phyloP scores from a whole-genome alignment of 495 filamentous ascomycete genomes.

The Xylaria sp. region DNA sequence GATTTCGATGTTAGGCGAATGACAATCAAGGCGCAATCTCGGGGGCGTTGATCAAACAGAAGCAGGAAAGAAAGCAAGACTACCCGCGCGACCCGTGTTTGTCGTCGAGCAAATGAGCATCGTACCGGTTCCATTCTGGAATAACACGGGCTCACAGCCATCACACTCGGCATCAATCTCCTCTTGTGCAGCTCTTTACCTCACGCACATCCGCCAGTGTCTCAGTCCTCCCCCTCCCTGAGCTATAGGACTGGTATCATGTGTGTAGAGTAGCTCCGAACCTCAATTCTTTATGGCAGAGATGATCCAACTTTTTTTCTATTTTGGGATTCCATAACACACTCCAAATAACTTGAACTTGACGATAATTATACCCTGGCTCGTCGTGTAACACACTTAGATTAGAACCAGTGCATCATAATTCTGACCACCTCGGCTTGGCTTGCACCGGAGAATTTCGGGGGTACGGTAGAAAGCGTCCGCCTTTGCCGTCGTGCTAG shows the following conservation, averaged over 20 bases:
- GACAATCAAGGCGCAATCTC: conserved; percentile 7
- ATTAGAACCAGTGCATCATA: conserved; percentile 1
- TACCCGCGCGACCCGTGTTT: conserved; percentile 22
- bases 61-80: conserved; percentile 22
- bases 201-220: not conserved
- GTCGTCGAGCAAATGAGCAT: conserved; percentile 17
- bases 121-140: conserved; percentile 1
- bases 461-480: not conserved
- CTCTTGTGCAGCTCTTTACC: conserved; percentile 7
- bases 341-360: not conserved
- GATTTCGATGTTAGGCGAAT: conserved; percentile 17
- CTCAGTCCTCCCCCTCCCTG: conserved; percentile 7
- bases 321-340: conserved; percentile 6
- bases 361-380: not conserved
- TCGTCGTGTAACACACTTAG: conserved; percentile 13
- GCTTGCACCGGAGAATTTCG: conserved; percentile 8
- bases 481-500: conserved; percentile 9
- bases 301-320: not conserved
- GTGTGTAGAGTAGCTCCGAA: not conserved
- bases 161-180: not conserved
- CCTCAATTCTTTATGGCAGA: not conserved
- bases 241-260: not conserved
- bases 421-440: not conserved
- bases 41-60: conserved; percentile 21
- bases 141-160: conserved; percentile 12